These are phyloP conservation scores for Lineolata rhizophorae DNA, from an alignment of 495 filamentous ascomycete genomes.

Conservation along the genomic window DNA sequence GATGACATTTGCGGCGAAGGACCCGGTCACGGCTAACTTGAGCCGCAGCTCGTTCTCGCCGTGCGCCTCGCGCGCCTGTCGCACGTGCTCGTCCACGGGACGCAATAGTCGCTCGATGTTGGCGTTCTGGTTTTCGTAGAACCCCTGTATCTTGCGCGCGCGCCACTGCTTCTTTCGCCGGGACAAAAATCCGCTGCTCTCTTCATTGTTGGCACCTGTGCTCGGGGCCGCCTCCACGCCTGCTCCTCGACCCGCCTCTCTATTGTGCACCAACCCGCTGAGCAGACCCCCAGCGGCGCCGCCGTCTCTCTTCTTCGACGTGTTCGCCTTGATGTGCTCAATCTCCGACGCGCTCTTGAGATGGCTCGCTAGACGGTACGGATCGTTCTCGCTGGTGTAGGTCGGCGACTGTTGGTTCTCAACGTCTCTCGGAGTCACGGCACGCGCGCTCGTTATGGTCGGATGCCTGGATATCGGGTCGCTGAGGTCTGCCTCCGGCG, in stretches of 20 bases:
- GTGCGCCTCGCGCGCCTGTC: constrained; percentile 56
- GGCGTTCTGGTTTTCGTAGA: constrained; percentile 84
- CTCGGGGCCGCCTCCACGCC: constrained; percentile 7
- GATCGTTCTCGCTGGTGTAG: constrained; percentile 47
- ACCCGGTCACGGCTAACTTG: constrained; percentile 79
- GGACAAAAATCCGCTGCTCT: too few relatives aligned
- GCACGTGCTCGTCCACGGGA: constrained; percentile 75
- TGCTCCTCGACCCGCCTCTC: too few relatives aligned
- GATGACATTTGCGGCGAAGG: constrained; percentile 62
- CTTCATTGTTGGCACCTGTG: too few relatives aligned
- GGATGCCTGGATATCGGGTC: constrained; percentile 16
- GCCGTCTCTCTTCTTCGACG: constrained; percentile 48
- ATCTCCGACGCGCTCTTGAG: constrained; percentile 66
- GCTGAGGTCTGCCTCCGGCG: constrained; percentile 18
- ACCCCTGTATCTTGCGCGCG: constrained; percentile 51
- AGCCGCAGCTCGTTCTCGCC: constrained; percentile 63
- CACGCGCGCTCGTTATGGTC: constrained; percentile 8
- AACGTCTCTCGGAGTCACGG: too few relatives aligned
- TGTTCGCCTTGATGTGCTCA: constrained; percentile 60
- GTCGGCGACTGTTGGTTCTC: constrained; percentile 40
- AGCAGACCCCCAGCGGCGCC: too few relatives aligned
- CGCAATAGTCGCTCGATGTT: constrained; percentile 83
- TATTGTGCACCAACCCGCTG: too few relatives aligned
- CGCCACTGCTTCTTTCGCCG: constrained; percentile 9
- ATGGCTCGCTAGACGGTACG: constrained; percentile 55